Base-by-base conservation (phyloP, 768 basidiomycete species). In the Podaxis pistillaris region DNA sequence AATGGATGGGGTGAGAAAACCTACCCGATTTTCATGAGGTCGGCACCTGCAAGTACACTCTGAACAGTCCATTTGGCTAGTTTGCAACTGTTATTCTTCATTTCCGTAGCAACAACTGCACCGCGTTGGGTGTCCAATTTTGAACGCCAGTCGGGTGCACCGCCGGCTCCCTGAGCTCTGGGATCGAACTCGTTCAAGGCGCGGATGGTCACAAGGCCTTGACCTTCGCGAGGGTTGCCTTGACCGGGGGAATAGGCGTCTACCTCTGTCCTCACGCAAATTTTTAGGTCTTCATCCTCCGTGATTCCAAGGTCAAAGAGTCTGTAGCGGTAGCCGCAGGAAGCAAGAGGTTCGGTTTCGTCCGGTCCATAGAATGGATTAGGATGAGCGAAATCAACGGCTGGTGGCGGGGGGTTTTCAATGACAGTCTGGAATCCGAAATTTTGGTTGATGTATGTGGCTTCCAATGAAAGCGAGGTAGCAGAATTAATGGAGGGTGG, bases 31-130 rank as follows among this genome's bases (percentile, higher is more conserved):
- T 98, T 99, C 88, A 98, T 90, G 64, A 89, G 78, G 56, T 98
- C 97, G 22, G 95, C 96, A 49, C 97, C 97, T 49, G 97, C 94
- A 38, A 99, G 81, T 41, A 98, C 83, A 71, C 91, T 91, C 79
- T 98, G 95, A 17, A 98, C 93, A 0, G 96, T 89, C 95, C 96
- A 99, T 70, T 96, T 91, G 19, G 96, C 95, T 30, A 99, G 84
- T 75, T 99, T 99, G 79, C 90, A 95, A 68, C 90, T 93, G 79
- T 99, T 99, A 77, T 99, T 99, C 81, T 98, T 99, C 97, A 98
- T 98, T 81, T 99, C 97, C 26, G 94, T 96, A 38, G 97, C 94
- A 63, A 98, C 95, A 47, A 99, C 96, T 1, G 97, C 97, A 65
- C 97, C 97, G 50, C 95, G 87, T 75, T 98, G 95, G 4, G 91